phyloP scores from a whole-genome alignment of 2,329 filamentous ascomycete species.

The Neopestalotiopsis sp. region DNA sequence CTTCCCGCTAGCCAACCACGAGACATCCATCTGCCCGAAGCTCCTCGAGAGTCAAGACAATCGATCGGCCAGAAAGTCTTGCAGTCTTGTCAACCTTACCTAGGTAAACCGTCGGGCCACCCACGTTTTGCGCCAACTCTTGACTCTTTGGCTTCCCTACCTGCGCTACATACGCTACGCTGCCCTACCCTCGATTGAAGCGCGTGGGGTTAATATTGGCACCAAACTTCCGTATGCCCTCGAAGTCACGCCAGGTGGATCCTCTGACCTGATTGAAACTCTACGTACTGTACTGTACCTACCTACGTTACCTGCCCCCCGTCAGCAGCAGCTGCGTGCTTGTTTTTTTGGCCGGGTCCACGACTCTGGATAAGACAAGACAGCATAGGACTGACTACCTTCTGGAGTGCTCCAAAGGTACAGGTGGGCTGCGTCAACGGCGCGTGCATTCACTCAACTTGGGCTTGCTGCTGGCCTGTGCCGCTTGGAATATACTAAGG shows the following conservation, averaged over 20 bases:
- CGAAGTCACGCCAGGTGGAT: constrained; percentile 16
- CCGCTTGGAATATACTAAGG: background rate
- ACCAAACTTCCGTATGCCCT: constrained; percentile 20
- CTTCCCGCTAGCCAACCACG: constrained; percentile 38
- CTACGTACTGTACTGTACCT: background rate
- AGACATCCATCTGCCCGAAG: constrained; percentile 39
- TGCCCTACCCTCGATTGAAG: background rate
- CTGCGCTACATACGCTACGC: too few relatives aligned
- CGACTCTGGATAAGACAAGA: background rate
- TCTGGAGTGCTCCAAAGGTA: too few relatives aligned
- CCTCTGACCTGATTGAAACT: background rate
- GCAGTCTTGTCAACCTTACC: background rate
- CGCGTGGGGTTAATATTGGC: constrained; percentile 21
- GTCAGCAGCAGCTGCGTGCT: background rate
- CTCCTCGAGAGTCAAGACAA: background rate
- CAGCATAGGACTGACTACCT: too few relatives aligned
- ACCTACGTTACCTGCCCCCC: background rate
- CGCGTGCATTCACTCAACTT: background rate
- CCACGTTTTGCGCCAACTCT: constrained; percentile 18
- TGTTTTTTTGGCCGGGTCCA: background rate
- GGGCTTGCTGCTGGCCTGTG: background rate
- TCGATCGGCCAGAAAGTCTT: constrained; percentile 2
- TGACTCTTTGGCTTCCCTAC: too few relatives aligned
- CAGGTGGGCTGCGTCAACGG: background rate
- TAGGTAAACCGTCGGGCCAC: background rate